Evolutionary conservation across 768 basidiomycete genomes (phyloP).

Genomic region (Suillus subaureus): DNA sequence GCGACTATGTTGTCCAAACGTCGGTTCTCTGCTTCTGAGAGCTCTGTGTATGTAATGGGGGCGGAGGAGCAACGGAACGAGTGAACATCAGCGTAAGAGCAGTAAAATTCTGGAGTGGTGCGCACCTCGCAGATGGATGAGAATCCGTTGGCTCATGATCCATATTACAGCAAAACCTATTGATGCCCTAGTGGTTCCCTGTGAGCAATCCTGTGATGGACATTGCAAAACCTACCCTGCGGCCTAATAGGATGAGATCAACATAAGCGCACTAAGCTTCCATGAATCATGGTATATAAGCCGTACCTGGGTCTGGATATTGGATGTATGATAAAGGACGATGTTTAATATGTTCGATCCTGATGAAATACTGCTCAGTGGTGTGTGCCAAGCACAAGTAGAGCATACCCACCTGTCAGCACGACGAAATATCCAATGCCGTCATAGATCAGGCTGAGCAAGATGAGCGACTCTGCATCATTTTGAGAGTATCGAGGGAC

Average conservation of each 20-base stretch:
- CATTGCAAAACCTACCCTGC: constrained; percentile 45
- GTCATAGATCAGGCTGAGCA: constrained; percentile 65
- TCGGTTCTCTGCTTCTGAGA: constrained; percentile 25
- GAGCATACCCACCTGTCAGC: constrained; percentile 47
- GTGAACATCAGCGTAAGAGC: neutral
- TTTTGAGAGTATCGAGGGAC: constrained; percentile 4
- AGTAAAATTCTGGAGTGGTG: neutral
- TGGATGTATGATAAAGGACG: constrained; percentile 45
- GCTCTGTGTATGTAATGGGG: constrained; percentile 15
- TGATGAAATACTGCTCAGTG: constrained; percentile 36
- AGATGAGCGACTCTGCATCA: constrained; percentile 10
- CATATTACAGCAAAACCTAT: constrained; percentile 51
- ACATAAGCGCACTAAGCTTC: constrained; percentile 10
- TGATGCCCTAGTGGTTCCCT: constrained; percentile 24
- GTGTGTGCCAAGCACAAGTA: neutral
- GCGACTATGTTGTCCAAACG: constrained; percentile 32
- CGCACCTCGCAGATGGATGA: constrained; percentile 59
- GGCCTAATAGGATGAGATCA: constrained; percentile 37
- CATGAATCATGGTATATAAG: constrained; percentile 28
- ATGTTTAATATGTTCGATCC: constrained; percentile 56
- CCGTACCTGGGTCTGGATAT: constrained; percentile 45
- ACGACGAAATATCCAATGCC: constrained; percentile 66
- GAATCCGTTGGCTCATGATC: constrained; percentile 63
- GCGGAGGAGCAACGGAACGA: neutral
- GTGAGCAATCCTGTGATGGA: constrained; percentile 4